phyloP scores from a whole-genome alignment of 116 monocot genomes.

The Iris pallida region DNA sequence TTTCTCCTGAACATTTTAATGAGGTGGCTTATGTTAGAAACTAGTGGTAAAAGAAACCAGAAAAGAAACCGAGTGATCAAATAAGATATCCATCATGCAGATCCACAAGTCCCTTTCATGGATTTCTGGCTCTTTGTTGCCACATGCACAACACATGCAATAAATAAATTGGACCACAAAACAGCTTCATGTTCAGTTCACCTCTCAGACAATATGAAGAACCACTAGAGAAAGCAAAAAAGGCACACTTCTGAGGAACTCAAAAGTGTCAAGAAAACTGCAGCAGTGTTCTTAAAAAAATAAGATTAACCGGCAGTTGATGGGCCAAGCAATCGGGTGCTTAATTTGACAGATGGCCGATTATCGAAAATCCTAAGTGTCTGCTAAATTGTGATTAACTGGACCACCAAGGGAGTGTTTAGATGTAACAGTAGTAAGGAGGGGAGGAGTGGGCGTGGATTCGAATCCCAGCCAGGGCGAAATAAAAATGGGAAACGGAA shows the following conservation, averaged over 20 bases:
- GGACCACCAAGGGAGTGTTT: no score
- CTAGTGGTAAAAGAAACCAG: not conserved
- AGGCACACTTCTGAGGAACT: not conserved
- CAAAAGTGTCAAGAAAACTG: no score
- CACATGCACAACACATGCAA: not conserved
- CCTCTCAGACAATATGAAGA: not conserved
- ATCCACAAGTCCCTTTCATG: conserved; percentile 5
- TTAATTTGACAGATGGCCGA: no score
- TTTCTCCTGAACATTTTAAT: conserved; percentile 2
- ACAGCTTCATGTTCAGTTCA: not conserved
- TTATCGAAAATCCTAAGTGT: no score
- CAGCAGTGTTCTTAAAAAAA: not conserved
- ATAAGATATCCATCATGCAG: not conserved
- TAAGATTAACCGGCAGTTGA: not conserved
- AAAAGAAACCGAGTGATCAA: not conserved
- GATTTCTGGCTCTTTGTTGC: not conserved
- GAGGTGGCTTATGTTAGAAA: not conserved
- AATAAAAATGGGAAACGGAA: no score
- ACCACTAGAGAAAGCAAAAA: not conserved
- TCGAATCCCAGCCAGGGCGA: no score
- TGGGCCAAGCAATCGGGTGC: no score
- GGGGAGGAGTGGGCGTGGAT: no score
- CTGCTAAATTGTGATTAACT: no score
- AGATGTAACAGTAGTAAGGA: no score
- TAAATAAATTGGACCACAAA: not conserved